These are phyloP conservation scores for Suhomyces kunorum DNA, from an alignment of 1,139 yeast species.

Conservation along the genomic window DNA sequence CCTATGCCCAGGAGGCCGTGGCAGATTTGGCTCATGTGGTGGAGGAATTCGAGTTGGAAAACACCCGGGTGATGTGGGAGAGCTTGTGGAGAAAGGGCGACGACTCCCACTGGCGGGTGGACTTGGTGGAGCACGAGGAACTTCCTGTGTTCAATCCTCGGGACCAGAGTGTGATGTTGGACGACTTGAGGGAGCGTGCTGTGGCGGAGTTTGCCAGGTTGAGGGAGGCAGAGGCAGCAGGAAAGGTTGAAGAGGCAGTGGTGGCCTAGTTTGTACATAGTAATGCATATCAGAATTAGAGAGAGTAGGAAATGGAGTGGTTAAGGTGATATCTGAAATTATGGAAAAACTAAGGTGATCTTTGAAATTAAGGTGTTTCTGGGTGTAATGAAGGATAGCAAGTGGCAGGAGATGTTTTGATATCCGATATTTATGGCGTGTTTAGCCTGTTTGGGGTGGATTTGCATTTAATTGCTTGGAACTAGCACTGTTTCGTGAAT, in stretches of 20 bases:
- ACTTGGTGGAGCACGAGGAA: slow-evolving; percentile 56
- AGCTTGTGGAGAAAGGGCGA: slow-evolving; percentile 85
- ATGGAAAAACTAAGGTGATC: too few relatives aligned
- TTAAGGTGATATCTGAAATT: too few relatives aligned
- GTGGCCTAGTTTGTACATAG: slow-evolving; percentile 18
- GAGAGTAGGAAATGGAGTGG: background rate
- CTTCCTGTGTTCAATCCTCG: slow-evolving; percentile 65
- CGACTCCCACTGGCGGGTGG: slow-evolving; percentile 59
- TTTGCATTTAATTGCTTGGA: too few relatives aligned
- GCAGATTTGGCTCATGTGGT: slow-evolving; percentile 78
- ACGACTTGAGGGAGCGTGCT: slow-evolving; percentile 52
- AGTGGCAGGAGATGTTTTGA: too few relatives aligned
- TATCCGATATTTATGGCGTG: too few relatives aligned
- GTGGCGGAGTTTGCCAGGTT: slow-evolving; percentile 34
- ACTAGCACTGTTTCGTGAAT: too few relatives aligned
- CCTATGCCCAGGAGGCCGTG: slow-evolving; percentile 87
- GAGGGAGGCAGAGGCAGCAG: slow-evolving; percentile 19
- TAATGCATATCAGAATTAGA: slow-evolving; percentile 5
- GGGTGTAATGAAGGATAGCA: too few relatives aligned
- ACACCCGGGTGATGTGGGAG: slow-evolving; percentile 73
- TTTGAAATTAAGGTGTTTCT: too few relatives aligned
- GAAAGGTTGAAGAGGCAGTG: slow-evolving; percentile 10
- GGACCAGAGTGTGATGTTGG: slow-evolving; percentile 63
- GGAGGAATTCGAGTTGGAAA: slow-evolving; percentile 56
- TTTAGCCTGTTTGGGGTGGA: too few relatives aligned